A percentile compares a stretch with the other conserved stretches of the same genome.
phyloP scores from a whole-genome alignment of 2,329 filamentous ascomycete species.

The Sclerotinia sclerotiorum region DNA sequence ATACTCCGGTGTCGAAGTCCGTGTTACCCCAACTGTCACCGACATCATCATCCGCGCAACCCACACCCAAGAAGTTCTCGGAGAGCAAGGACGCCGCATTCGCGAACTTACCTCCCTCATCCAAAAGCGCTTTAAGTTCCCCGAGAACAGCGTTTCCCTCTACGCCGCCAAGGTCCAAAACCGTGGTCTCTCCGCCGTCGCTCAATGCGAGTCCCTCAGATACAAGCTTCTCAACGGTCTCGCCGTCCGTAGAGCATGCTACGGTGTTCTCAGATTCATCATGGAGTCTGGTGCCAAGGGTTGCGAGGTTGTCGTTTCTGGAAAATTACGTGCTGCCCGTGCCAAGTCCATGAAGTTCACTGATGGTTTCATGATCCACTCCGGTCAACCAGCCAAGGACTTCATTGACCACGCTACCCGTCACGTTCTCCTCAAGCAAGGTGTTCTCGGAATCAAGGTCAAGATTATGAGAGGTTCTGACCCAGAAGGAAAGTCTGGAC shows the following conservation, averaged over 20 bases:
- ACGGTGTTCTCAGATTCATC: slow-evolving; percentile 99
- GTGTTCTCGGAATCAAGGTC: slow-evolving; percentile 99
- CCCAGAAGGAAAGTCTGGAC: slow-evolving; percentile 97
- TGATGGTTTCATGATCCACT: slow-evolving; percentile 99
- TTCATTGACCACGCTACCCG: slow-evolving; percentile 99
- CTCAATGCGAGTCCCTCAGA: slow-evolving; percentile 99
- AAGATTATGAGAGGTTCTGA: slow-evolving; percentile 99
- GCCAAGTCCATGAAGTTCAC: slow-evolving; percentile 99
- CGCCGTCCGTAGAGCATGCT: slow-evolving; percentile 97
- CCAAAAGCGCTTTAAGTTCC: slow-evolving; percentile 99
- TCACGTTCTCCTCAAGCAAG: slow-evolving; percentile 99
- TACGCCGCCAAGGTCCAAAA: slow-evolving; percentile 99
- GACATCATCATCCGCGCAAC: slow-evolving; percentile 93
- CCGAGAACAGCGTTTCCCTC: slow-evolving; percentile 99
- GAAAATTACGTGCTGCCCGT: slow-evolving; percentile 97
- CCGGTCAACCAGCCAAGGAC: slow-evolving; percentile 98
- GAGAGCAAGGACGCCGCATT: slow-evolving; percentile 99
- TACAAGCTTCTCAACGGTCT: slow-evolving; percentile 99
- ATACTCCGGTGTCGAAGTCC: slow-evolving; percentile 99
- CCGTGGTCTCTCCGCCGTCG: slow-evolving; percentile 98
- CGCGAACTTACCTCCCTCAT: slow-evolving; percentile 99
- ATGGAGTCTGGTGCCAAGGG: slow-evolving; percentile 99
- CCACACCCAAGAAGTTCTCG: slow-evolving; percentile 99
- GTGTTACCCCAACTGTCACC: slow-evolving; percentile 99
- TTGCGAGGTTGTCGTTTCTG: slow-evolving; percentile 98